Base-by-base conservation (phyloP, 345 rosid genomes). In the Orychophragmus violaceus region DNA sequence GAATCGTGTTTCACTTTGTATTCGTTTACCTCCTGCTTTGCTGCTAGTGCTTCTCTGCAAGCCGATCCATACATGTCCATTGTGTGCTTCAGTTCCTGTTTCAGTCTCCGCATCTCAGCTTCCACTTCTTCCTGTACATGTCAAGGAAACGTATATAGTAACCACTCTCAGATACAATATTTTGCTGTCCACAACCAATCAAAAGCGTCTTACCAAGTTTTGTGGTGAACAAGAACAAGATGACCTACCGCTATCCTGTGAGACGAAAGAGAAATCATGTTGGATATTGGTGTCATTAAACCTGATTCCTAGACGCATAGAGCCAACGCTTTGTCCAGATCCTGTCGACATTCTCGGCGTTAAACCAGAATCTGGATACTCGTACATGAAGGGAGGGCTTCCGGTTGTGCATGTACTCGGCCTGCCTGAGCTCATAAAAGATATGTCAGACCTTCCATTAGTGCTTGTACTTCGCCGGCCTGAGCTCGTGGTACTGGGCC, bases 31-130 rank as follows among this genome's bases (percentile, higher is more conserved):
- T 85, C 83, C 70, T 94, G 86, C 69, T 85, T 87, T 42, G 89
- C 97, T 59, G 80, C 61, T 23, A 90, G 77, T 44, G 96, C 96
- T 85, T 88, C 96, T 76, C 76, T 85, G 76, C 99, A 94, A 22
- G 97, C 99, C 36, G 80, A 78, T 50, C 83, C 82, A 70, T 90
- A 94, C 80, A 90, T 66, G 23, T 85, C 93, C 80, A 88, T 84
- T 22, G 97, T 90, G 78, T 88, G 90, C 77, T 88, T 90, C 74
- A 94, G 76, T 82, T 94, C 97, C 57, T 74, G 70, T 77, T 74
- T 88, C 66, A 94, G 62, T 76, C 90, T 83, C 78, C 84, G 80
- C 94, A 94, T 87, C 76, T 94, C 99, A 37, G 81, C 69, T 79
- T 90, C 97, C 52, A 87, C 81, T 7, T 87, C 95, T 13, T 88